phyloP scores from a whole-genome alignment of 148 eudicot species.

The Suaeda aralocaspica region DNA sequence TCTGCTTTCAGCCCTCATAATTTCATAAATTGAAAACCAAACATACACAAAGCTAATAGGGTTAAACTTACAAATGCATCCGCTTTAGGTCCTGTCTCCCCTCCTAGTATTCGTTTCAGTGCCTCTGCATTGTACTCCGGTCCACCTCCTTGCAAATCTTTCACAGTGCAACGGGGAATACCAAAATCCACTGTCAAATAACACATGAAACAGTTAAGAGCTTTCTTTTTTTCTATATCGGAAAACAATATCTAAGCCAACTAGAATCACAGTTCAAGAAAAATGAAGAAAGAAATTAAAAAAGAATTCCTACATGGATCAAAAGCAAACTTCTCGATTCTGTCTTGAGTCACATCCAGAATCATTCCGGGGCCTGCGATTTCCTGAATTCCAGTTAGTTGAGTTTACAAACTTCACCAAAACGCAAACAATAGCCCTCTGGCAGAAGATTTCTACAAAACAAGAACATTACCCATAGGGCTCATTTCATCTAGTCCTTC shows the following conservation, averaged over 20 bases:
- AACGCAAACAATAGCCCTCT: not conserved
- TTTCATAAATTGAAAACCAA: not conserved
- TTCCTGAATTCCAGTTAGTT: not conserved
- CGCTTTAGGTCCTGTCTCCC: constrained; percentile 79
- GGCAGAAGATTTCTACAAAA: not conserved
- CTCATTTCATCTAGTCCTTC: constrained; percentile 97
- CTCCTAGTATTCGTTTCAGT: constrained; percentile 70
- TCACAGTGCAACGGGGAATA: constrained; percentile 81
- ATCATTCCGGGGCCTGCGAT: constrained; percentile 77
- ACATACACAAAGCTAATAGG: not conserved
- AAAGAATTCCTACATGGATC: constrained; percentile 73
- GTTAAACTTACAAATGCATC: constrained; percentile 76
- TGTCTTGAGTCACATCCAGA: constrained; percentile 75
- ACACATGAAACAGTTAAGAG: not conserved
- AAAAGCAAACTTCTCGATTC: constrained; percentile 71
- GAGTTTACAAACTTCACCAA: not conserved
- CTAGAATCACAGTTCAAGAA: not conserved
- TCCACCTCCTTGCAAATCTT: constrained; percentile 80
- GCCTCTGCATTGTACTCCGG: constrained; percentile 87
- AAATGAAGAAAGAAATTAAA: not conserved
- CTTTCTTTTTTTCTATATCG: not conserved
- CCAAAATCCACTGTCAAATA: constrained; percentile 78
- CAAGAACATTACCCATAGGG: constrained; percentile 58
- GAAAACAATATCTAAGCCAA: not conserved
- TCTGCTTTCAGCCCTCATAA: not conserved